These are phyloP conservation scores for Cyberlindnera subsufficiens DNA, from an alignment of 805 yeast species.

Conservation along the genomic window DNA sequence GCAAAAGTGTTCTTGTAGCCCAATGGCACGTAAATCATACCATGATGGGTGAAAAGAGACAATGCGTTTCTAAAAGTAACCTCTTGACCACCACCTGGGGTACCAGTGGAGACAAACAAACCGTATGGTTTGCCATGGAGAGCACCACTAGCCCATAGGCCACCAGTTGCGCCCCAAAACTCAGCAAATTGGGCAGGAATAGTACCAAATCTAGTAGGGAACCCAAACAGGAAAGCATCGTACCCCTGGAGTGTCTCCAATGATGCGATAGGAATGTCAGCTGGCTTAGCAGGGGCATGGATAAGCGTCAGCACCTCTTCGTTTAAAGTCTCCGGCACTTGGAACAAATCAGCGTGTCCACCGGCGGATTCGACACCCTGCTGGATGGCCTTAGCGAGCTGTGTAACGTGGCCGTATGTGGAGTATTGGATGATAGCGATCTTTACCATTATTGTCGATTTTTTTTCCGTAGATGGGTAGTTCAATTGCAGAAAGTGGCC, in stretches of 20 bases:
- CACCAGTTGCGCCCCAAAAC: slow-evolving; percentile 75
- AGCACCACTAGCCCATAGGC: slow-evolving; percentile 66
- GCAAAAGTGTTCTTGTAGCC: slow-evolving; percentile 60
- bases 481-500: too few species aligned
- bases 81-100: slow-evolving; percentile 78
- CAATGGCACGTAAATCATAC: slow-evolving; percentile 68
- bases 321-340: slow-evolving; percentile 71
- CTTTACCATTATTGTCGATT: slow-evolving; percentile 7
- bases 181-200: slow-evolving; percentile 69
- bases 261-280: slow-evolving; percentile 59
- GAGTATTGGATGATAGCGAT: slow-evolving; percentile 53
- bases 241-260: slow-evolving; percentile 50
- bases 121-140: slow-evolving; percentile 71
- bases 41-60: slow-evolving; percentile 64
- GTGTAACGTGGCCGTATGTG: slow-evolving; percentile 68
- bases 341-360: slow-evolving; percentile 59
- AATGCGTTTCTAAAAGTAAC: slow-evolving; percentile 52
- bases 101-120: slow-evolving; percentile 62
- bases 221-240: slow-evolving; percentile 81
- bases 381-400: slow-evolving; percentile 60
- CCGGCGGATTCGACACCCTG: slow-evolving; percentile 70
- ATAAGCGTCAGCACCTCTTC: slow-evolving; percentile 48
- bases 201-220: slow-evolving; percentile 83
- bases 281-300: slow-evolving; percentile 62
- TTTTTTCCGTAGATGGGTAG: background rate